Base-by-base conservation (phyloP, 1,284 basidiomycete species). In the Volvariella volvacea region DNA sequence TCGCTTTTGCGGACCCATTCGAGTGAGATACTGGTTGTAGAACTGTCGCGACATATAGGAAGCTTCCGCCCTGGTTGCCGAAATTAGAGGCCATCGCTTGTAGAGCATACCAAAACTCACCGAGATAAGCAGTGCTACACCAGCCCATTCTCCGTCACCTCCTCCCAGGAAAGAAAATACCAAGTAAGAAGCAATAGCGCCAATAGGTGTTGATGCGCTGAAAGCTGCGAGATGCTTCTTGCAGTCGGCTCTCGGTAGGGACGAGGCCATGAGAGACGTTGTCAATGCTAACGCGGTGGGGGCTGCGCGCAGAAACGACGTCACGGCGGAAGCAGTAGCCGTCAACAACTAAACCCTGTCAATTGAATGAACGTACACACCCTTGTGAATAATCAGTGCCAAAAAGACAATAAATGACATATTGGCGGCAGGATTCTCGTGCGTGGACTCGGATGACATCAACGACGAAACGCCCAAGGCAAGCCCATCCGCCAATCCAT, bases 31-130 rank as follows among this genome's bases (percentile, higher is more conserved):
- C 71, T 2, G 87, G 80, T 58, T 91, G 88, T 19, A 93, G 71
- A 28, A 92, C 86, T 2, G 93, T 94, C 0, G 93, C 92, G 25
- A 97, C 93, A 59, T 94, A 97, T 22, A 97, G 69, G 64, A 97
- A 97, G 1, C 91, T 92, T 12, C 93, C 93, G 31, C 91, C 94
- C 91, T 92, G 37, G 50, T n/a, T 34, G 20, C 21, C 10, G 36
- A 30, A 21, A 34, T 38, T 41, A 7, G 31, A 45, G 36, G 28
- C n/a, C n/a, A n/a, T n/a, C n/a, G n/a, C n/a, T n/a, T n/a, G n/a
- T n/a, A n/a, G n/a, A n/a, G n/a, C n/a, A 22, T 31, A 32, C 30
- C 43, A 30, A 25, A 22, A 51, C 83, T 55, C 55, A 90, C 87
- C 14, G 88, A 92, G 49, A 91, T 69, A n/a, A 92, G 70, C 16